Conservation (phyloP, 1,284 basidiomycete species). For the Neolentinus lepideus region DNA sequence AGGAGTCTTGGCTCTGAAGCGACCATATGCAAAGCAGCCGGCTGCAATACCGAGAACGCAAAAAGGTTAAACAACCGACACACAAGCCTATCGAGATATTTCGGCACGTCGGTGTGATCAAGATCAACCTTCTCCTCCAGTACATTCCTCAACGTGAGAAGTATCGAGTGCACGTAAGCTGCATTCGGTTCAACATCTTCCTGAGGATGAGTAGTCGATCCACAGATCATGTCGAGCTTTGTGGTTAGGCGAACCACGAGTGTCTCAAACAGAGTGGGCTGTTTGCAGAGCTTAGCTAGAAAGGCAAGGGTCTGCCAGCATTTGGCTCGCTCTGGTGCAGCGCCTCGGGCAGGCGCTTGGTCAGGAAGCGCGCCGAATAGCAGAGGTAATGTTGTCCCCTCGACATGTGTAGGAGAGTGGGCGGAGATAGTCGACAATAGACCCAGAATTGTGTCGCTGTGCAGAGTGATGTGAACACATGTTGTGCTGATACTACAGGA, state of each 20-base stretch:
- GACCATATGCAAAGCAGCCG: constrained; percentile 27
- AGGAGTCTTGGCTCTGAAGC: constrained; percentile 64
- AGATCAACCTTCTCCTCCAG: constrained; percentile 58
- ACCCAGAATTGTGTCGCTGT: constrained; percentile 61
- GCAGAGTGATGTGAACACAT: constrained; percentile 6
- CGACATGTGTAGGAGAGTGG: constrained; percentile 61
- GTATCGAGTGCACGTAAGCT: constrained; percentile 81
- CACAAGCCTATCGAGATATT: constrained; percentile 72
- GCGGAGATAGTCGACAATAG: constrained; percentile 64
- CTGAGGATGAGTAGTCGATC: constrained; percentile 22
- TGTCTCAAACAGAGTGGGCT: constrained; percentile 77
- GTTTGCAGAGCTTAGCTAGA: constrained; percentile 70
- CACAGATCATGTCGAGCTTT: constrained; percentile 70
- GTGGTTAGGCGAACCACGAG: constrained; percentile 76
- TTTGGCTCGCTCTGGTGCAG: constrained; percentile 46
- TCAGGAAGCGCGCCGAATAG: constrained; percentile 76
- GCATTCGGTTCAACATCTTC: constrained; percentile 47
- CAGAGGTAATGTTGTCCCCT: constrained; percentile 72
- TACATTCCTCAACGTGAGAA: constrained; percentile 60
- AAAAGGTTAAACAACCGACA: constrained; percentile 69
- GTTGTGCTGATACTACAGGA: neutral
- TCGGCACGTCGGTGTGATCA: constrained; percentile 64
- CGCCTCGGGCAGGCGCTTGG: constrained; percentile 47
- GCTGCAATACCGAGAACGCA: constrained; percentile 44
- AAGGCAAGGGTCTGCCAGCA: constrained; percentile 70